These are phyloP conservation scores for Pulveroboletus sp. DNA, from an alignment of 768 basidiomycete species.

Conservation along the genomic window DNA sequence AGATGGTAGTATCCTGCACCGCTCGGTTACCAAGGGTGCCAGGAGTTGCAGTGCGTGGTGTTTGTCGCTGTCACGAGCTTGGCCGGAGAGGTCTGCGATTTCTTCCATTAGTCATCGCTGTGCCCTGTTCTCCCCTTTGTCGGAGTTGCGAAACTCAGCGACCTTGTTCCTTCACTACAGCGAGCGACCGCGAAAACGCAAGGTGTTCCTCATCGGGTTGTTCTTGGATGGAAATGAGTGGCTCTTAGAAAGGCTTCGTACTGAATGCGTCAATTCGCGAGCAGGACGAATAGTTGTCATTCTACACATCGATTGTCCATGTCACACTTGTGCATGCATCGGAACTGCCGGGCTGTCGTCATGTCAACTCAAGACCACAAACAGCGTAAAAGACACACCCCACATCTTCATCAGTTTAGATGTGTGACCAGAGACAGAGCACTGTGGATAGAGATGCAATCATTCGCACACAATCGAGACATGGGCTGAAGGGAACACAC, in stretches of 20 bases:
- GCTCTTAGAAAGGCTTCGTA: background rate
- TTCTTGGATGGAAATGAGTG: background rate
- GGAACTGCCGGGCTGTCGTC: background rate
- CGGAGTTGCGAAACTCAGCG: constrained; percentile 1
- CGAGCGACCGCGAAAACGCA: background rate
- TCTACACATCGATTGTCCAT: background rate
- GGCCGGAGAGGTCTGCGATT: too few species aligned
- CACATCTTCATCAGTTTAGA: too few species aligned
- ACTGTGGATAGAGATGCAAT: background rate
- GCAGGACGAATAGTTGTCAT: background rate
- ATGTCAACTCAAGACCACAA: background rate
- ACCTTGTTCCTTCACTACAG: background rate
- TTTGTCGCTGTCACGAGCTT: too few species aligned
- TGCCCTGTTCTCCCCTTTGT: background rate
- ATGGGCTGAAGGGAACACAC: too few species aligned
- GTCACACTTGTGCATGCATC: background rate
- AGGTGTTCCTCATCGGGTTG: too few species aligned
- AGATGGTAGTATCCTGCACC: too few species aligned
- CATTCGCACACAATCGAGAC: too few species aligned
- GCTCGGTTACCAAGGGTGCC: too few species aligned
- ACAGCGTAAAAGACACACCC: too few species aligned
- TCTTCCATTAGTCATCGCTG: too few species aligned
- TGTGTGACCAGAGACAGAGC: too few species aligned
- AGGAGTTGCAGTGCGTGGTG: too few species aligned
- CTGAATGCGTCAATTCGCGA: background rate